Evolutionary conservation across 2,329 filamentous ascomycete genomes (phyloP).

Genomic region (Cladophialophora psammophila): DNA sequence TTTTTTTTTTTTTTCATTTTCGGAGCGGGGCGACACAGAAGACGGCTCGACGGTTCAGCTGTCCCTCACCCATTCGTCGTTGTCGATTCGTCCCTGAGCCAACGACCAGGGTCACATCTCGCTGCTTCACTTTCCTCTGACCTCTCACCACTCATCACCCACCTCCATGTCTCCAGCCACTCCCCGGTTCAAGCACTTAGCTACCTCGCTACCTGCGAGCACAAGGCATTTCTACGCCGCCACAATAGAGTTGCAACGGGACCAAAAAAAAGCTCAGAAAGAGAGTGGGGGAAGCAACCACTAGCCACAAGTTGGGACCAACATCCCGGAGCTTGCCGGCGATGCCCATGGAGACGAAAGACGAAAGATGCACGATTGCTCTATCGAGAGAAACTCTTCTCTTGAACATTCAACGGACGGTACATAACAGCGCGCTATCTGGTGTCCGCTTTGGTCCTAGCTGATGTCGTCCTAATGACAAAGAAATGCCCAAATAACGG

Average conservation of each 20-base stretch:
- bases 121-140: not conserved
- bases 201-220: not conserved
- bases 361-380: not conserved
- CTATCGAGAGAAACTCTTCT: not conserved
- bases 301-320: not conserved
- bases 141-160: not conserved
- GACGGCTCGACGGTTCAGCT: not conserved
- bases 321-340: not conserved
- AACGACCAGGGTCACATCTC: slow-evolving; percentile 6
- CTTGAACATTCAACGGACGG: not conserved
- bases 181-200: not conserved
- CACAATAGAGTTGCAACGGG: not conserved
- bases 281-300: not conserved
- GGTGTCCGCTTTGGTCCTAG: not conserved
- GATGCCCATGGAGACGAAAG: not conserved
- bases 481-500: not conserved
- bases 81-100: slow-evolving; percentile 12
- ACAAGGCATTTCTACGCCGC: not conserved
- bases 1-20: not conserved
- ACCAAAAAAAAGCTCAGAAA: not conserved
- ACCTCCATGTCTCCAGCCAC: not conserved
- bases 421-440: not conserved
- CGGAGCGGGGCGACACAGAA: slow-evolving; percentile 2
- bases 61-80: slow-evolving; percentile 16
- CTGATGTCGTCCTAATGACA: slow-evolving; percentile 1